Evolutionary conservation across 768 basidiomycete species (phyloP).

Genomic region (Kwoniella bestiolae): DNA sequence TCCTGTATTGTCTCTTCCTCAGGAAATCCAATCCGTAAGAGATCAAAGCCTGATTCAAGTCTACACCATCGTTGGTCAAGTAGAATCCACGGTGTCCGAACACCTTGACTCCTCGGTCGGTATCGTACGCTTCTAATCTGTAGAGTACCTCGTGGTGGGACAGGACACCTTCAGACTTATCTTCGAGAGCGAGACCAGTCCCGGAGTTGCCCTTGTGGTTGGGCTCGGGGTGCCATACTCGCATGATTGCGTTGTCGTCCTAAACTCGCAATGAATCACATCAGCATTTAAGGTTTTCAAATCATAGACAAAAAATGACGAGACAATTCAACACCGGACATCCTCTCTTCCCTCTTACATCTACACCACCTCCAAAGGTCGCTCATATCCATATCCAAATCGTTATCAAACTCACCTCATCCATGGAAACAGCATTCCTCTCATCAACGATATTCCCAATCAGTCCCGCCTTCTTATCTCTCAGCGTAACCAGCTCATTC

Average conservation of each 20-base stretch:
- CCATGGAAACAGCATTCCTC: constrained; percentile 78
- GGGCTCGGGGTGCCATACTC: constrained; percentile 83
- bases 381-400: too few relatives aligned
- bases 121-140: constrained; percentile 91
- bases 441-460: constrained; percentile 94
- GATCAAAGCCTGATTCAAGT: constrained; percentile 95
- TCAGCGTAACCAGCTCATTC: constrained; percentile 66
- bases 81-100: constrained; percentile 96
- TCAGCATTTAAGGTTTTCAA: too few relatives aligned
- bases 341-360: too few relatives aligned
- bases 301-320: too few relatives aligned
- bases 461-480: constrained; percentile 68
- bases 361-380: too few relatives aligned
- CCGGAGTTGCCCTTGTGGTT: constrained; percentile 63
- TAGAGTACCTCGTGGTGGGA: constrained; percentile 98
- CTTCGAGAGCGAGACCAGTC: constrained; percentile 60
- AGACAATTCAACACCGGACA: too few relatives aligned
- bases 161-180: constrained; percentile 72
- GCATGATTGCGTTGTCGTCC: constrained; percentile 86
- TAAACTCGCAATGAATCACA: constrained; percentile 53
- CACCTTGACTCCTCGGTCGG: constrained; percentile 85
- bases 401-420: constrained; percentile 69
- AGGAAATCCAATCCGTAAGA: constrained; percentile 94
- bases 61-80: constrained; percentile 91
- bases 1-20: constrained; percentile 79